A percentile compares a stretch with the other conserved stretches of the same genome.
Conservation (phyloP, 2,329 filamentous ascomycete genomes). For the Xylaria sp. region DNA sequence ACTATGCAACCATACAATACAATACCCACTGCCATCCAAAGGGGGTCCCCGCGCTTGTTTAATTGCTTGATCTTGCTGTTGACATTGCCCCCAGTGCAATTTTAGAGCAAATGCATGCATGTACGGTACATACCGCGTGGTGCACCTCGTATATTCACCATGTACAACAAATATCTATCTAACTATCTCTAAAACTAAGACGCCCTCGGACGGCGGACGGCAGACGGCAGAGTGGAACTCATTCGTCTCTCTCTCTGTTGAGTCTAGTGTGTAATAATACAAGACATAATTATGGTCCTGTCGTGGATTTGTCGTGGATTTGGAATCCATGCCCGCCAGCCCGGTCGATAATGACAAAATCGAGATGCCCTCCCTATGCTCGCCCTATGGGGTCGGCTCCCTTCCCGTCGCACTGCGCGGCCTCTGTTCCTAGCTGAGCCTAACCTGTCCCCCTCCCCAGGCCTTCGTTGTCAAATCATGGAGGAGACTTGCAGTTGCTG, state of each 20-base stretch:
- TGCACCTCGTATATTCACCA: too few relatives aligned
- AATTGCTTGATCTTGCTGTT: neutral
- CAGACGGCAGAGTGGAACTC: slow-evolving; percentile 29
- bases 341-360: slow-evolving; percentile 33
- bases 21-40: neutral
- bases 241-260: neutral
- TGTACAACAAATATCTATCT: neutral
- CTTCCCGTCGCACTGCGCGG: slow-evolving; percentile 25
- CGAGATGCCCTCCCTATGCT: slow-evolving; percentile 9
- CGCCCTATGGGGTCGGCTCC: slow-evolving; percentile 12
- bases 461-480: slow-evolving; percentile 35
- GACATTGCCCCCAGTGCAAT: neutral
- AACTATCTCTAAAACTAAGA: neutral
- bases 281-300: neutral
- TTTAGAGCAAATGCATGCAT: too few relatives aligned
- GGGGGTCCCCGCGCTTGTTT: neutral
- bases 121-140: neutral
- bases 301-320: slow-evolving; percentile 25
- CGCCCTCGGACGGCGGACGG: slow-evolving; percentile 10
- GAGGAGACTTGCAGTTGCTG: slow-evolving; percentile 5
- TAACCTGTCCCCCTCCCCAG: slow-evolving; percentile 18
- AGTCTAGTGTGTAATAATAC: neutral
- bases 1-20: neutral
- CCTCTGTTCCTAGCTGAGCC: slow-evolving; percentile 32
- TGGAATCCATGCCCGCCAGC: slow-evolving; percentile 34